Evolutionary conservation across 2,329 filamentous ascomycete genomes (phyloP).

Genomic region (Lecanoromycetidae sp.): DNA sequence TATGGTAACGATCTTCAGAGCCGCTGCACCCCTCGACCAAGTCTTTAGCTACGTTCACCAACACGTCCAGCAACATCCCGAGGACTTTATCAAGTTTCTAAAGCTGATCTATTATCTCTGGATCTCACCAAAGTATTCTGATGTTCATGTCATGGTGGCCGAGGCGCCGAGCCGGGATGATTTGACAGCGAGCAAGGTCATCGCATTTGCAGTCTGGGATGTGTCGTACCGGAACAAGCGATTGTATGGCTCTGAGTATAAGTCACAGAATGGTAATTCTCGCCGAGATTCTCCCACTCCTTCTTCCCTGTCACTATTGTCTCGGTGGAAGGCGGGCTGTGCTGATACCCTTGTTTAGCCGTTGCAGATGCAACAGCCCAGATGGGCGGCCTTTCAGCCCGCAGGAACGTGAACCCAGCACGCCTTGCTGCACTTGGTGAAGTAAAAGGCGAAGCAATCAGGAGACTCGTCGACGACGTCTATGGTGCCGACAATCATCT

Average conservation of each 20-base stretch:
- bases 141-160: background rate
- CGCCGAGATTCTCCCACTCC: background rate
- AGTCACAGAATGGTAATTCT: background rate
- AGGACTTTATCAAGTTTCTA: background rate
- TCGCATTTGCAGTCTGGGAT: conserved; percentile 1
- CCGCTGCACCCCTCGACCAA: background rate
- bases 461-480: background rate
- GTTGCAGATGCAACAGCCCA: background rate
- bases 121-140: background rate
- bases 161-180: conserved; percentile 2
- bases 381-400: background rate
- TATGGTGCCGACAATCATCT: background rate
- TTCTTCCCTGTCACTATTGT: background rate
- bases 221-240: background rate
- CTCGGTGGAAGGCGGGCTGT: background rate
- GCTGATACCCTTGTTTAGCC: background rate
- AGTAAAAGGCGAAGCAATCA: background rate
- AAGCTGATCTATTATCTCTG: background rate
- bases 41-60: background rate
- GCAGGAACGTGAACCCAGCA: background rate
- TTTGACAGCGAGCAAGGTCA: background rate
- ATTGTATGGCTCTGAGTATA: background rate
- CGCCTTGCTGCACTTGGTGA: background rate
- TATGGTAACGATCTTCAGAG: background rate
- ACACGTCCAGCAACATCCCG: background rate